phyloP scores from a whole-genome alignment of 495 filamentous ascomycete genomes.

The Hyaloscypha bicolor region DNA sequence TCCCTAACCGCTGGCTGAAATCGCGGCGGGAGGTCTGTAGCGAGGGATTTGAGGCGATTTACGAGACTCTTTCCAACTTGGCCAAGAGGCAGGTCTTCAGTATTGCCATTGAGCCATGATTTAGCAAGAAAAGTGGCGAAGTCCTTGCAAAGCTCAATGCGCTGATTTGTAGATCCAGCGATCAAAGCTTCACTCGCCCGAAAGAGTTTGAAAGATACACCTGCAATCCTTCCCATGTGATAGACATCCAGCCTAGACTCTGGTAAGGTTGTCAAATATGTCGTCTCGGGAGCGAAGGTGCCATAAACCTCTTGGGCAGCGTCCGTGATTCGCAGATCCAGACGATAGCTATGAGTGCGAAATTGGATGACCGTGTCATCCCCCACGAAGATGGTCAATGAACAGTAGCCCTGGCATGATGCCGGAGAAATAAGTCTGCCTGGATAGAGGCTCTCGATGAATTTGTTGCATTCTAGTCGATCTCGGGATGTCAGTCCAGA shows the following conservation, averaged over 20 bases:
- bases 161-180: conserved; percentile 20
- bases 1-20: conserved; percentile 37
- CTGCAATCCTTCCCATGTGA: conserved; percentile 44
- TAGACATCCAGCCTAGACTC: conserved; percentile 39
- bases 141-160: conserved; percentile 42
- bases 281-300: conserved; percentile 41
- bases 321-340: conserved; percentile 44
- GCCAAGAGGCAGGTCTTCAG: conserved; percentile 21
- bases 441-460: conserved; percentile 22
- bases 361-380: conserved; percentile 50
- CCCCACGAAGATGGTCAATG: conserved; percentile 47
- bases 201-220: conserved; percentile 41
- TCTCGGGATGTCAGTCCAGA: conserved; percentile 20
- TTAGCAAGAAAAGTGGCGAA: conserved; percentile 46
- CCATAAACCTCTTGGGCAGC: conserved; percentile 44
- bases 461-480: conserved; percentile 20
- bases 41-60: conserved; percentile 42
- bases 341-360: conserved; percentile 43
- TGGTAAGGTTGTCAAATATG: conserved; percentile 14
- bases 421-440: conserved; percentile 30
- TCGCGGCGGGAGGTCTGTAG: conserved; percentile 39
- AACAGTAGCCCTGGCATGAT: conserved; percentile 54
- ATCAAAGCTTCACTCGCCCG: conserved; percentile 23
- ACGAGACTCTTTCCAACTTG: conserved; percentile 40
- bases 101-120: conserved; percentile 37